Percentiles rank a stretch among this genome's conserved stretches.
Evolutionary conservation across 2,329 filamentous ascomycete species (phyloP).

Genomic region (Microsporum ferrugineum): DNA sequence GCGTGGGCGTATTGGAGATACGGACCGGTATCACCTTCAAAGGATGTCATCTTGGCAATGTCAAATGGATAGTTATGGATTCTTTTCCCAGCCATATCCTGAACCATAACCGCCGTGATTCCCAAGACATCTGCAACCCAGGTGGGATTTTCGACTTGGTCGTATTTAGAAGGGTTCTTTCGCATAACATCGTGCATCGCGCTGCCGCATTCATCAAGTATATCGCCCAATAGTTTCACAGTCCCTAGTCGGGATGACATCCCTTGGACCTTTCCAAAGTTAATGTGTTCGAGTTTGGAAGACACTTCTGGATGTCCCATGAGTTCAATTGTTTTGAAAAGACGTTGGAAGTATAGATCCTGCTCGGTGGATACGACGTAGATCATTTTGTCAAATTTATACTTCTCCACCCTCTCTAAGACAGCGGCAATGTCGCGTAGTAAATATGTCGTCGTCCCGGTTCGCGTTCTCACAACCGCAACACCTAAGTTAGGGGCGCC

Average conservation of each 20-base stretch:
- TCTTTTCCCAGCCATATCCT: conserved; percentile 80
- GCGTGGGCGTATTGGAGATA: conserved; percentile 77
- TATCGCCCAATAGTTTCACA: conserved; percentile 54
- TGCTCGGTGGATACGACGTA: conserved; percentile 65
- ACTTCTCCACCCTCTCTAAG: conserved; percentile 50
- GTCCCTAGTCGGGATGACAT: conserved; percentile 62
- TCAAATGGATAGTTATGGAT: conserved; percentile 60
- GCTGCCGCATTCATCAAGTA: conserved; percentile 61
- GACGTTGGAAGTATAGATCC: conserved; percentile 59
- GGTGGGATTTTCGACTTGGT: conserved; percentile 65
- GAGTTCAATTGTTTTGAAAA: conserved; percentile 66
- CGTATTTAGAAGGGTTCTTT: conserved; percentile 70
- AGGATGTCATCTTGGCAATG: conserved; percentile 70
- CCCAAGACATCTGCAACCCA: conserved; percentile 67
- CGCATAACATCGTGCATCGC: conserved; percentile 88
- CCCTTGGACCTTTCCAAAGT: conserved; percentile 60
- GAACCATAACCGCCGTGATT: conserved; percentile 81
- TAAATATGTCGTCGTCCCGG: conserved; percentile 65
- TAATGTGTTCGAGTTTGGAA: conserved; percentile 59
- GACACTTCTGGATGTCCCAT: conserved; percentile 58
- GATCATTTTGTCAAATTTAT: conserved; percentile 65
- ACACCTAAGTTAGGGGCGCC: conserved; percentile 58
- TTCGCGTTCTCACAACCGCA: conserved; percentile 59
- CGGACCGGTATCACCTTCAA: conserved; percentile 74
- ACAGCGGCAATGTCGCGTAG: conserved; percentile 69